Evolutionary conservation across 148 eudicot genomes (phyloP).

Genomic region (Gaultheria prostrata): DNA sequence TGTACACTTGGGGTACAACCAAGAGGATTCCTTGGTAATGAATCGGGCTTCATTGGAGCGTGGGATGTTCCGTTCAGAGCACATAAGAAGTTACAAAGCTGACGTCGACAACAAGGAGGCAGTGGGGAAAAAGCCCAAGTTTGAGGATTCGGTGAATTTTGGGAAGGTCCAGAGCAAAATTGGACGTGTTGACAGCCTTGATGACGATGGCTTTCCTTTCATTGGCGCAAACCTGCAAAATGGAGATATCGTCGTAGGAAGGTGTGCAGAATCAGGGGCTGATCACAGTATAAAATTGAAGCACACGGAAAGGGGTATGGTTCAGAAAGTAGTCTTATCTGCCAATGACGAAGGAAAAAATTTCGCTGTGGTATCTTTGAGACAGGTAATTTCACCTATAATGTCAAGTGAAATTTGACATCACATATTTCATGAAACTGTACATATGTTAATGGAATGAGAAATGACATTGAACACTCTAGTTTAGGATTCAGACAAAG

Average conservation of each 20-base stretch:
- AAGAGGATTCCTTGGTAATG: constrained; percentile 96
- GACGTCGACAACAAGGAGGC: constrained; percentile 77
- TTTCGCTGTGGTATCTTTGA: constrained; percentile 80
- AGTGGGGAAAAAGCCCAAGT: constrained; percentile 43
- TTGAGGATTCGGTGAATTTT: constrained; percentile 59
- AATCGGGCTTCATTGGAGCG: constrained; percentile 92
- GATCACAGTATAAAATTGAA: constrained; percentile 89
- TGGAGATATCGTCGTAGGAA: constrained; percentile 86
- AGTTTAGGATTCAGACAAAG: background rate
- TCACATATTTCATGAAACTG: background rate
- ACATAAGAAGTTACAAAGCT: constrained; percentile 80
- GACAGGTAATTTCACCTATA: constrained; percentile 60
- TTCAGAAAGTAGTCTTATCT: constrained; percentile 82
- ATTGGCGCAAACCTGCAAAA: constrained; percentile 82
- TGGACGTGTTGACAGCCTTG: constrained; percentile 86
- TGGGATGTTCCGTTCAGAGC: constrained; percentile 93
- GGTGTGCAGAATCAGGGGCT: constrained; percentile 66
- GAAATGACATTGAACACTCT: background rate
- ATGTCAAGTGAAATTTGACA: background rate
- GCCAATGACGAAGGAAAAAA: constrained; percentile 96
- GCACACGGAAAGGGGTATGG: constrained; percentile 95
- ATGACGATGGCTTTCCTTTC: constrained; percentile 91
- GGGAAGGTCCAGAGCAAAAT: constrained; percentile 79
- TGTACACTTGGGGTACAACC: constrained; percentile 91
- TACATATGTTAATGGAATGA: background rate